Conservation (phyloP, 441 rosid genomes). For the Erysimum pusillum region DNA sequence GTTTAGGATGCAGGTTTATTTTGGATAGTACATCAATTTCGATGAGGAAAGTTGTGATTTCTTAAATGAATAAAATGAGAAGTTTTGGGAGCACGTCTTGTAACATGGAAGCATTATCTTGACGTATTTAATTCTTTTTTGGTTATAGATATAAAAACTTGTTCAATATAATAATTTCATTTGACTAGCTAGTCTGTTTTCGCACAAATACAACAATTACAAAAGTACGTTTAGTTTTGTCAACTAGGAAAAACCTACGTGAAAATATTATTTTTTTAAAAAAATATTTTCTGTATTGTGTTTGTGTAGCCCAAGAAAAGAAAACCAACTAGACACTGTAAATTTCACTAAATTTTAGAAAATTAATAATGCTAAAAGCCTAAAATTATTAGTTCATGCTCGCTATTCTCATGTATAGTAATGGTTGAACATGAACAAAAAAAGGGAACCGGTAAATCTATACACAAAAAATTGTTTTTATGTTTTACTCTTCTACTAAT, state of each 20-base stretch:
- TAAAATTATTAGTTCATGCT: background rate
- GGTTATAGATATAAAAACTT: background rate
- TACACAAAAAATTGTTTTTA: too few relatives aligned
- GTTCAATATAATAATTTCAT: background rate
- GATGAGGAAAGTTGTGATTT: conserved; percentile 3
- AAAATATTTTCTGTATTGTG: background rate
- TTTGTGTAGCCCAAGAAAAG: too few relatives aligned
- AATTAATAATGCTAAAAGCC: background rate
- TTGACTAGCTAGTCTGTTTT: background rate
- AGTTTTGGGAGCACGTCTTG: conserved; percentile 35
- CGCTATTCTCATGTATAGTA: background rate
- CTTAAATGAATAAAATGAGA: background rate
- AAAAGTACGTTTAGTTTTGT: background rate
- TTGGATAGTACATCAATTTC: background rate
- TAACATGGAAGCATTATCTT: conserved; percentile 27
- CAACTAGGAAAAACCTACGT: background rate
- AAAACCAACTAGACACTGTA: background rate
- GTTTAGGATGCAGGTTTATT: background rate
- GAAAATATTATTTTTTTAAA: background rate
- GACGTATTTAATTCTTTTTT: background rate
- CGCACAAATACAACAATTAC: conserved; percentile 11
- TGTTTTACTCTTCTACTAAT: too few relatives aligned
- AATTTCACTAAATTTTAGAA: too few relatives aligned
- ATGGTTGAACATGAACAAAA: background rate
- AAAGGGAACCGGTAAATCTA: background rate